Base-by-base conservation (phyloP, 2,329 filamentous ascomycete species). In the Penicillium italicum region DNA sequence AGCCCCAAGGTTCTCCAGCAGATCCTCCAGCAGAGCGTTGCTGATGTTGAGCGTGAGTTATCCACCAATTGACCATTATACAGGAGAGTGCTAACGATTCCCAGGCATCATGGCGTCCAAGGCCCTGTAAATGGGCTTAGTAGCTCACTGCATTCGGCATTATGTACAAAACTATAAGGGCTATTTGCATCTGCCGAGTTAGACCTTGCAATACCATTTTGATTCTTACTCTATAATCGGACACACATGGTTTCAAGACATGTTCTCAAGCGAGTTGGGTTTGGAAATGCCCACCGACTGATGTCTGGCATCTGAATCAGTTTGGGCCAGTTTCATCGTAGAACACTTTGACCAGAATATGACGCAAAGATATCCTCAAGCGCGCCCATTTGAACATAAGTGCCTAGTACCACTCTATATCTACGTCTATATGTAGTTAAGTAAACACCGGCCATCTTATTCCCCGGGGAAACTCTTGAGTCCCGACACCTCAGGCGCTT, bases 1-100 rank as follows among this genome's bases (percentile, higher is more conserved):
- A 97, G 89, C 85, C 94, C 95, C 77, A 97, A 92, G 86, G 84
- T 88, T 66, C 87, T 99, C 70, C 91, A 97, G 84, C 91, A 97
- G 82, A 97, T 99, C 72, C 86, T 99, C 69, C 89, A 94, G 81
- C 94, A 99, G 85, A 96, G 91, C 77, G 85, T 99, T 72, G 80
- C 88, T 63, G 94, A 99, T 78, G 87, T 99, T 74, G 94, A 99
- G 87, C 93, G 92, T 97, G 82, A 76, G 85, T 28, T 37, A 5
- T n/a, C 24, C 34, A 33, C 28, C 8, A 1, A 12, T 6, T 16
- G 28, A 42, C 45, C n/a, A 18, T 30, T 22, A 14, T 2, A 43
- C 4, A 34, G 18, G 9, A 31, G 30, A 11, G 2, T 37, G 48
- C 63, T 69, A 59, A 70, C 44, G 30, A 31, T 16, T 47, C 38